These are phyloP conservation scores for Bolboschoenoplectus hybrid DNA, from an alignment of 202 grass and related monocot species.

Conservation along the genomic window DNA sequence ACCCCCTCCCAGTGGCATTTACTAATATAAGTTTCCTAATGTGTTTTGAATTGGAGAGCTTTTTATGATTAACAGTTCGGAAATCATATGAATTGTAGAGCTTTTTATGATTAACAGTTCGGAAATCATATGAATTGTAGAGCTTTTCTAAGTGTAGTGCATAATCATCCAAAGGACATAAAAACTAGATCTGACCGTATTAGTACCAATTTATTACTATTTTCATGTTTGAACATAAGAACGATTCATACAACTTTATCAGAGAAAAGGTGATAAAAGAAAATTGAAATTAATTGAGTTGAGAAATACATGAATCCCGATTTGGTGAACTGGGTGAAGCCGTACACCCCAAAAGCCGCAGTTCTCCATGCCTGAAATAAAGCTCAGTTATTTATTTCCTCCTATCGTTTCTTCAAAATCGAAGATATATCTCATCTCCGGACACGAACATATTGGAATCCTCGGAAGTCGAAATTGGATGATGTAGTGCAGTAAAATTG, in stretches of 20 bases:
- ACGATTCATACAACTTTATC: neutral
- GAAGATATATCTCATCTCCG: neutral
- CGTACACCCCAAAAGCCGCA: conserved; percentile 83
- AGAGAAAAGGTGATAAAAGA: neutral
- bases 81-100: neutral
- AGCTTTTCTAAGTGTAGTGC: neutral
- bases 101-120: neutral
- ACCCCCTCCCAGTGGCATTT: neutral
- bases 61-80: neutral
- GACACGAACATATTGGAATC: neutral
- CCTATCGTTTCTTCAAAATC: neutral
- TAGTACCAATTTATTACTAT: neutral
- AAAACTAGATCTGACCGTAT: neutral
- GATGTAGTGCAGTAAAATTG: neutral
- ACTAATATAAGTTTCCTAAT: neutral
- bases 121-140: neutral
- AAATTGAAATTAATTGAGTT: neutral
- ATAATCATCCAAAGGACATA: neutral
- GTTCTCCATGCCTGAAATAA: conserved; percentile 77
- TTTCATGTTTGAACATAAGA: neutral
- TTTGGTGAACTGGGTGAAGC: conserved; percentile 95
- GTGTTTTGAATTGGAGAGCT: neutral
- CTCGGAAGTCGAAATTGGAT: neutral
- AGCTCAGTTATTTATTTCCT: conserved; percentile 1
- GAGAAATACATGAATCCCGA: conserved; percentile 65